phyloP scores from a whole-genome alignment of 176 grass and related monocot species.

The Thalia dealbata region DNA sequence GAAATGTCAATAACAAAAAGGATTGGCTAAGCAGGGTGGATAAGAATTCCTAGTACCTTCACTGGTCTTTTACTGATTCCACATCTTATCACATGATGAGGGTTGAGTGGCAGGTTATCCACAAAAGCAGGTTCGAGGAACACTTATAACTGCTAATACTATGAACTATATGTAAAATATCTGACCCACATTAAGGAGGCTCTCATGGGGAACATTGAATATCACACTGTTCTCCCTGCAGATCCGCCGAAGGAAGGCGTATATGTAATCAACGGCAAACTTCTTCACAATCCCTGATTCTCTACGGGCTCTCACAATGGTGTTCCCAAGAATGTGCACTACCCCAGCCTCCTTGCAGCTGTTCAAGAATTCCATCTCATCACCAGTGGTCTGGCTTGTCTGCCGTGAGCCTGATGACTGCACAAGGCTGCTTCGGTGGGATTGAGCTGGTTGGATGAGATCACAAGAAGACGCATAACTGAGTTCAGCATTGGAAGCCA shows the following conservation, averaged over 20 bases:
- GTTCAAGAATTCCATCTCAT: conserved; percentile 61
- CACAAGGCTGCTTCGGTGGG: conserved; percentile 31
- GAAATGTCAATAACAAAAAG: not conserved
- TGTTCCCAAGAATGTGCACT: conserved; percentile 78
- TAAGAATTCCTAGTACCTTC: not conserved
- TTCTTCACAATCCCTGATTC: conserved; percentile 51
- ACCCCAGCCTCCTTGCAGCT: conserved; percentile 58
- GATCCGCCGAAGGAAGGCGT: conserved; percentile 53
- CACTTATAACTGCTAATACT: not conserved
- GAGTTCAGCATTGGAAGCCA: conserved; percentile 27
- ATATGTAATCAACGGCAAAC: conserved; percentile 50
- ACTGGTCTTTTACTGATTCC: not conserved
- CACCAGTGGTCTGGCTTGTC: conserved; percentile 9
- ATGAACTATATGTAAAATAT: conserved; percentile 53
- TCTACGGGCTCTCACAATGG: conserved; percentile 33
- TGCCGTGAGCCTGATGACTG: conserved; percentile 41
- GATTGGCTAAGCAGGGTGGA: not conserved
- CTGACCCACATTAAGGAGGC: conserved; percentile 73
- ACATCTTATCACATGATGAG: not conserved
- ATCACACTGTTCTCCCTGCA: conserved; percentile 71
- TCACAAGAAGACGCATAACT: conserved; percentile 33
- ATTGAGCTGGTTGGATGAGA: conserved; percentile 19
- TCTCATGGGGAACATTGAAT: conserved; percentile 70
- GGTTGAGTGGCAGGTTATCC: not conserved
- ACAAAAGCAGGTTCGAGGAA: not conserved